Percentiles rank a stretch among this genome's conserved stretches.
These are phyloP conservation scores for Lachancea meyersii DNA, from an alignment of 805 yeast species.

Conservation along the genomic window DNA sequence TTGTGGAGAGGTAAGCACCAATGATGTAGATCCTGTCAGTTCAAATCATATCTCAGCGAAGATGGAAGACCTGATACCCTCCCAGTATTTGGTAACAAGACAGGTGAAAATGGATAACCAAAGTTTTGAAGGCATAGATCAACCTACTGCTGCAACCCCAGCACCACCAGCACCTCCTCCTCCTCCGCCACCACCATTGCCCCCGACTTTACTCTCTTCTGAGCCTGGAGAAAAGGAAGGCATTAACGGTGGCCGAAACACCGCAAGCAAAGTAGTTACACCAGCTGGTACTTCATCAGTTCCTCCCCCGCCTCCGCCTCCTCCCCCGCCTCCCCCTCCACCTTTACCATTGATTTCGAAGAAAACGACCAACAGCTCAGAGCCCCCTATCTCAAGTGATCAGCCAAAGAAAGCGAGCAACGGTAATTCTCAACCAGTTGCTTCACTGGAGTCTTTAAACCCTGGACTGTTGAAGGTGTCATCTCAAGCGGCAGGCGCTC, in stretches of 20 bases:
- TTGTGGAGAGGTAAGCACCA: too few species aligned
- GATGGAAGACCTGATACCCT: too few species aligned
- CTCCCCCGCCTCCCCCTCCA: neutral
- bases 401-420: neutral
- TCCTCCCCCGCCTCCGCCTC: neutral
- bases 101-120: too few species aligned
- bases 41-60: too few species aligned
- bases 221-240: neutral
- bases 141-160: neutral
- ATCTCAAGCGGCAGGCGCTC: neutral
- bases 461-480: neutral
- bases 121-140: neutral
- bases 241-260: neutral
- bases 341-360: neutral
- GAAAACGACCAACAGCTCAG: neutral
- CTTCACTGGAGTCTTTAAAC: neutral
- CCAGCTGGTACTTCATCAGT: neutral
- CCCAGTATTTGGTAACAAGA: too few species aligned
- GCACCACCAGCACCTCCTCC: slow-evolving; percentile 23
- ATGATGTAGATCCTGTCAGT: too few species aligned
- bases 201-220: slow-evolving; percentile 11
- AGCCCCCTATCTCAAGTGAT: neutral
- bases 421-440: neutral
- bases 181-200: slow-evolving; percentile 33
- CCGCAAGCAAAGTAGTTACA: neutral